Conservation (phyloP, 345 rosid genomes). For the Anastatica hierochuntica region DNA sequence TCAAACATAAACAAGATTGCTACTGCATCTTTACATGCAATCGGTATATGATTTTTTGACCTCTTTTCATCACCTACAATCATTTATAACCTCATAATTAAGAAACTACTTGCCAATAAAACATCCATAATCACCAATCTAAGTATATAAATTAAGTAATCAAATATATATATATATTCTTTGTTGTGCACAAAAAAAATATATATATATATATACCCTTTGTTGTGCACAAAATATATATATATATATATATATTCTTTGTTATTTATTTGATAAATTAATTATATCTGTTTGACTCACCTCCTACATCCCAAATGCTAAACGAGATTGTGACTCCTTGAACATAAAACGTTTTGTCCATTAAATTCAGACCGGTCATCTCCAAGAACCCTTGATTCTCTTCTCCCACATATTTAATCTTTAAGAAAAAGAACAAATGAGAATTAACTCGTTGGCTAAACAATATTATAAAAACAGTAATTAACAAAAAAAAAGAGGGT, state of each 20-base stretch:
- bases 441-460: background rate
- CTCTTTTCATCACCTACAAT: constrained; percentile 35
- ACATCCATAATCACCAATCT: background rate
- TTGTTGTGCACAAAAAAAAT: no score
- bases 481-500: background rate
- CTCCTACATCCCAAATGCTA: constrained; percentile 96
- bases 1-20: constrained; percentile 97
- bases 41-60: constrained; percentile 69
- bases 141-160: no score
- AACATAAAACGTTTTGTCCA: constrained; percentile 74
- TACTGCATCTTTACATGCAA: constrained; percentile 95
- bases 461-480: background rate
- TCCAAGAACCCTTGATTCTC: constrained; percentile 58
- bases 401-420: constrained; percentile 82
- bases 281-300: constrained; percentile 23
- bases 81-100: background rate
- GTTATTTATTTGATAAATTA: background rate
- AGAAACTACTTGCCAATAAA: background rate
- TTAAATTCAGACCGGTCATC: constrained; percentile 79
- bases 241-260: no score
- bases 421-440: background rate
- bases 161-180: no score
- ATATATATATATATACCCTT: no score
- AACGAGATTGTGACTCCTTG: constrained; percentile 77
- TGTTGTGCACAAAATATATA: no score